phyloP scores from a whole-genome alignment of 1,139 yeast genomes.

The Kazachstania sp. region DNA sequence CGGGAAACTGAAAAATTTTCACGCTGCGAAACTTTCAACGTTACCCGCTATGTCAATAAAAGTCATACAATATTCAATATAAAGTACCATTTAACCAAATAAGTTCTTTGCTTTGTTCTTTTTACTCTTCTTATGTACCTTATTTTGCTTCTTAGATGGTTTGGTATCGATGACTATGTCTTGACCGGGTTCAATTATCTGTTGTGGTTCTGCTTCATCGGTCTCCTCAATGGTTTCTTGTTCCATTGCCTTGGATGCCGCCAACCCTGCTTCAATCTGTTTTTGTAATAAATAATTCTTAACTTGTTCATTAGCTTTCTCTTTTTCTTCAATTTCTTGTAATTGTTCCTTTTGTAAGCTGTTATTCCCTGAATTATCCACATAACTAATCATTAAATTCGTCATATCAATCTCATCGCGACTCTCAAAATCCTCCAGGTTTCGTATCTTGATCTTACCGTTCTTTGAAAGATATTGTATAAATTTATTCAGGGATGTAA shows the following conservation, averaged over 20 bases:
- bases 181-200: not conserved
- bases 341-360: constrained; percentile 34
- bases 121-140: constrained; percentile 1
- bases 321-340: constrained; percentile 32
- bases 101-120: constrained; percentile 2
- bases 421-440: constrained; percentile 32
- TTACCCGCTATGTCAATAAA: too few relatives aligned
- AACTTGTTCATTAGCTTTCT: constrained; percentile 40
- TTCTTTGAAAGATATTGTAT: constrained; percentile 53
- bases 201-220: not conserved
- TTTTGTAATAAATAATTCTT: constrained; percentile 38
- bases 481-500: constrained; percentile 65
- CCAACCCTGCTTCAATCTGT: constrained; percentile 38
- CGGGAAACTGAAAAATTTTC: not conserved
- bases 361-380: constrained; percentile 44
- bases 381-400: constrained; percentile 42
- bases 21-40: not conserved
- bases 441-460: constrained; percentile 52
- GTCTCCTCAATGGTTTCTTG: not conserved
- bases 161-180: not conserved
- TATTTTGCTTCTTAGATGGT: not conserved
- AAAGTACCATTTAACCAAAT: not conserved
- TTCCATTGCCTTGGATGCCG: not conserved
- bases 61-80: too few relatives aligned
- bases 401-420: constrained; percentile 23